These are phyloP conservation scores for Endocarpon pusillum DNA, from an alignment of 495 filamentous ascomycete species.

Conservation along the genomic window DNA sequence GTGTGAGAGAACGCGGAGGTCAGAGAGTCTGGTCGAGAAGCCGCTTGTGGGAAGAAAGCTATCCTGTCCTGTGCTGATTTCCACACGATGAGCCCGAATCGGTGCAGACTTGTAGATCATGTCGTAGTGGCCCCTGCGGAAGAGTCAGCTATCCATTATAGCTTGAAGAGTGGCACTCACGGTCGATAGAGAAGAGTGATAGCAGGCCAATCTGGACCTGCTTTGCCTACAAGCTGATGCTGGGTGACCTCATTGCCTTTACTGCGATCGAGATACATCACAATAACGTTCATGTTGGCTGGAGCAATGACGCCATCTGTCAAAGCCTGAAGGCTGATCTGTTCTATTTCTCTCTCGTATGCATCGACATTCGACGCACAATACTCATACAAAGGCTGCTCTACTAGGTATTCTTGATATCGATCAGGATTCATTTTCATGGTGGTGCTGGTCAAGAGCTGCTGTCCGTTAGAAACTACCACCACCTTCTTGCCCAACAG, in stretches of 20 bases:
- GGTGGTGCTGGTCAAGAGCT: conserved; percentile 76
- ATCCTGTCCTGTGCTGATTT: no score
- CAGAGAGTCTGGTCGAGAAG: no score
- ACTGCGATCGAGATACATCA: conserved; percentile 84
- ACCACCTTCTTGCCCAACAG: conserved; percentile 4
- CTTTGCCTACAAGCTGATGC: conserved; percentile 47
- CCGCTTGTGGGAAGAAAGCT: no score
- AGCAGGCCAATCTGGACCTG: conserved; percentile 32
- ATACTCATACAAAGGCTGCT: conserved; percentile 48
- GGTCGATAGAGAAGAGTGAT: conserved; percentile 54
- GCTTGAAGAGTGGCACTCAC: conserved; percentile 26
- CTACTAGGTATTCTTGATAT: conserved; percentile 59
- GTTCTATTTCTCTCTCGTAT: conserved; percentile 68
- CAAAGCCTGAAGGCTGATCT: conserved; percentile 61
- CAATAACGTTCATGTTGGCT: conserved; percentile 51
- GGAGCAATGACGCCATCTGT: conserved; percentile 67
- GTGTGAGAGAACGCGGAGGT: no score
- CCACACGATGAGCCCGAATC: no score
- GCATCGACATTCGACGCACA: conserved; percentile 54
- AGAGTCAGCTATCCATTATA: conserved; percentile 3
- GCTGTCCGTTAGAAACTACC: conserved; percentile 10
- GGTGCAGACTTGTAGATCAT: conserved; percentile 72
- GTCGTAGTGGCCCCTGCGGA: conserved; percentile 75
- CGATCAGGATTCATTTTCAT: conserved; percentile 54
- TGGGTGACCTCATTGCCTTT: conserved; percentile 62